Base-by-base conservation (phyloP, 169 alveolate species). In the Plasmodium coatneyi region DNA sequence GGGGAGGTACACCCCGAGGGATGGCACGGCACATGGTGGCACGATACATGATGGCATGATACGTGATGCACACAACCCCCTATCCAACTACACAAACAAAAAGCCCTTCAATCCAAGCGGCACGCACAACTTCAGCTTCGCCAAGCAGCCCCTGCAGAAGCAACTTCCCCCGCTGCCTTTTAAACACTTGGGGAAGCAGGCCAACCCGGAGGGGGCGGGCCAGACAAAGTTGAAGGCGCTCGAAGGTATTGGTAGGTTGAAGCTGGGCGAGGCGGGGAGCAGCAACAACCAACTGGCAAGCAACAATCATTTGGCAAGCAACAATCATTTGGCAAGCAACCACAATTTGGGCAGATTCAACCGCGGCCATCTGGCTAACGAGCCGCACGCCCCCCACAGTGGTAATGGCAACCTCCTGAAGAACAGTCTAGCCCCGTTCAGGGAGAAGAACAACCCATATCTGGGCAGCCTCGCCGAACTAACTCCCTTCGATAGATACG, bases 1-100 rank as follows among this genome's bases (percentile, higher is more conserved):
- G 76, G 76, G 76, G n/a, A 66, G 36, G 36, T 66, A 66, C 76
- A 25, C 76, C 76, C 41, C 76, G 12, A 66, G 41, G 76, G 76
- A 66, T 66, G 72, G 7, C 22, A 14, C 14, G 14, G 30, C 3
- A 5, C 16, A 14, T 2, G 52, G 7, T 41, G 52, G 52, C 0
- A 39, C 3, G 1, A 3, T 32, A 32, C 39, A 3, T 0, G 49
- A 39, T 39, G 49, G 49, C 6, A 5, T 6, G 6, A 1, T 7
- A 1, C 52, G 52, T 1, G 16, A 56, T n/a, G 74, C 3, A 12
- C 28, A 28, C 36, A 28, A 66, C 76, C 76, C 36, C 30, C 36
- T 66, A 25, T 7, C 76, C 30, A 66, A 12, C 36, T 22, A 66
- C 76, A 66, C 19, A 66, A 66, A 66, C n/a, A 66, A 66, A 39